These are phyloP conservation scores for Talaromyces sp. DNA, from an alignment of 2,329 filamentous ascomycete species.

Conservation along the genomic window DNA sequence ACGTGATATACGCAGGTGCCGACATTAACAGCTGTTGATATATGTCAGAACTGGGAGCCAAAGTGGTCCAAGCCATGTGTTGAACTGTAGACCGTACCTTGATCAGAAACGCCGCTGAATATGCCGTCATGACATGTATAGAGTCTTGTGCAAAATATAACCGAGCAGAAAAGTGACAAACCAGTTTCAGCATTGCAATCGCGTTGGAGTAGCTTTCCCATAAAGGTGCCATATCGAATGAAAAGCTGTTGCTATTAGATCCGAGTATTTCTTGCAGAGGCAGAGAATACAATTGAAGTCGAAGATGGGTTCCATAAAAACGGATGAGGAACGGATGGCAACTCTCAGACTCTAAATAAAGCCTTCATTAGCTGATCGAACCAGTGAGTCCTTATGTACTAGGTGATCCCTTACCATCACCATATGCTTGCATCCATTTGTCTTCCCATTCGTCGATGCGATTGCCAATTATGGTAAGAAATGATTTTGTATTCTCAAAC, in stretches of 20 bases:
- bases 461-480: conserved; percentile 14
- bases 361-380: not conserved
- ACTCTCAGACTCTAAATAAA: conserved; percentile 19
- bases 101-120: conserved; percentile 39
- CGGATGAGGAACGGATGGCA: conserved; percentile 38
- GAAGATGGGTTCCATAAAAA: conserved; percentile 40
- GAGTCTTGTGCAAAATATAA: conserved; percentile 42
- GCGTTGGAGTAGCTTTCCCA: conserved; percentile 23
- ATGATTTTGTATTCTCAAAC: not conserved
- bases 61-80: not conserved
- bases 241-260: conserved; percentile 21
- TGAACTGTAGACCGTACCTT: conserved; percentile 22
- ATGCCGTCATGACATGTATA: conserved; percentile 43
- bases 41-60: not conserved
- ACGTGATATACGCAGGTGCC: not conserved
- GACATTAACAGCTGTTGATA: conserved; percentile 7
- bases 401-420: not conserved
- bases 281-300: conserved; percentile 37
- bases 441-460: conserved; percentile 16
- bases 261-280: conserved; percentile 32
- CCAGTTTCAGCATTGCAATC: conserved; percentile 34
- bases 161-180: conserved; percentile 28
- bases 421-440: conserved; percentile 6
- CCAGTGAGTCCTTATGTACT: not conserved
- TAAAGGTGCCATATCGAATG: conserved; percentile 24